Conservation (phyloP, 305 asterid genomes). For the Stenogyne calaminthoides region DNA sequence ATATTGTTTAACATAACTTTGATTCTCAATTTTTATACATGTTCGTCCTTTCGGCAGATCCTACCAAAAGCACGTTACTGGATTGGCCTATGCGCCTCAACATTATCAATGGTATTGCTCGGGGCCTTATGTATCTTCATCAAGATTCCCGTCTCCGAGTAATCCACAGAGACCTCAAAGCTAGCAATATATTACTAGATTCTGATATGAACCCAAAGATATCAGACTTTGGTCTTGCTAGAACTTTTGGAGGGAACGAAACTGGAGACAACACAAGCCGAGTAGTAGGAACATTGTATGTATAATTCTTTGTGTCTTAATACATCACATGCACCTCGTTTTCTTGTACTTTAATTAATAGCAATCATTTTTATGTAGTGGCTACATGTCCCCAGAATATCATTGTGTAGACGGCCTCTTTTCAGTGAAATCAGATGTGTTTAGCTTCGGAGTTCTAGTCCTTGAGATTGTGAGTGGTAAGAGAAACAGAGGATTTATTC, state of each 20-base stretch:
- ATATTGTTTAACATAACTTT: neutral
- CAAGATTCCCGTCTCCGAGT: constrained; percentile 40
- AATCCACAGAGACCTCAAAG: constrained; percentile 43
- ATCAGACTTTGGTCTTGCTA: constrained; percentile 45
- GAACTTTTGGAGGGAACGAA: constrained; percentile 34
- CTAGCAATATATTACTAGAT: constrained; percentile 40
- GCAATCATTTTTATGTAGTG: constrained; percentile 25
- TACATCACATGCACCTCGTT: neutral
- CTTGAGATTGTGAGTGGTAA: constrained; percentile 45
- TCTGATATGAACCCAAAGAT: constrained; percentile 37
- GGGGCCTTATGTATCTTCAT: constrained; percentile 41
- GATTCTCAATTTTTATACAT: neutral
- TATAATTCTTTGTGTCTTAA: neutral
- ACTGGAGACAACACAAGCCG: constrained; percentile 18
- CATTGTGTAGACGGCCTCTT: constrained; percentile 44
- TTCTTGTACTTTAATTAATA: neutral
- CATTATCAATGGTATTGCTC: constrained; percentile 37
- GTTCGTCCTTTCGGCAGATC: constrained; percentile 17
- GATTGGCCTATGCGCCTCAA: constrained; percentile 38
- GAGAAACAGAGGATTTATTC: constrained; percentile 37
- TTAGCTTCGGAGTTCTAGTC: constrained; percentile 45
- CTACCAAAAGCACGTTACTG: constrained; percentile 6
- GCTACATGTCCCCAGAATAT: constrained; percentile 57
- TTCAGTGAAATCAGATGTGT: constrained; percentile 47
- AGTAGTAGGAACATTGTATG: too few relatives aligned